Base-by-base conservation (phyloP, 2,329 filamentous ascomycete genomes). In the Dryadomyces sulphureus region DNA sequence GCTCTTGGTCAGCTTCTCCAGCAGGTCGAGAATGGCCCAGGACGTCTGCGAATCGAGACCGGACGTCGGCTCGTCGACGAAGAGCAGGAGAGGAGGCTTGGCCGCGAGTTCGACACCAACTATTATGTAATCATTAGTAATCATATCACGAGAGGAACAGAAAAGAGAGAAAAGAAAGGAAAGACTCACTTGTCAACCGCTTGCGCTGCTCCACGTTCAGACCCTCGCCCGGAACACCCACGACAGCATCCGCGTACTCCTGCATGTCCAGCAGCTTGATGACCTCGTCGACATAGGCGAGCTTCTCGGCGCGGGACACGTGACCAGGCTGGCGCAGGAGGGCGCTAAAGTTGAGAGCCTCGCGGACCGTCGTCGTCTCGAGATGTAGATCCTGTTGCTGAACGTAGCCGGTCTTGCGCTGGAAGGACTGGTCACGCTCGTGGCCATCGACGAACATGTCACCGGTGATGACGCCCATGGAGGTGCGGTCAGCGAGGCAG, bases 31-130 rank as follows among this genome's bases (percentile, higher is more conserved):
- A 58, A 94, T 94, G 52, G 86, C 84, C 86, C 86, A 94, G 1
- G 88, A 90, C 1, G 88, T 94, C 62, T 94, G 88, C 57, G 80
- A 86, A 63, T 95, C 89, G 19, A 95, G 77, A 68, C 89, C 89
- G 24, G 88, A 94, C 3, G 89, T 95, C n/a, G 89, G 89, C 62
- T 96, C 89, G 56, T 96, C 89, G 30, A 95, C 77, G 67, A 95
- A 95, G 41, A 95, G 77, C 49, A 94, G 72, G 44, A 95, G 71
- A 35, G 86, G 80, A 6, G 90, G 90, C 66, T 92, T 94, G 5
- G 90, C 89, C 39, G 86, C 89, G 19, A 96, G 73, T 60, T 96
- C 90, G n/a, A 95, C 89, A 63, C 87, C 90, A 52, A 95, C 94
- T 39, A 17, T n/a, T 7, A 32, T 32, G 7, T 19, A n/a, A 19